Base-by-base conservation (phyloP, 768 basidiomycete genomes). In the Boletus patriciae region DNA sequence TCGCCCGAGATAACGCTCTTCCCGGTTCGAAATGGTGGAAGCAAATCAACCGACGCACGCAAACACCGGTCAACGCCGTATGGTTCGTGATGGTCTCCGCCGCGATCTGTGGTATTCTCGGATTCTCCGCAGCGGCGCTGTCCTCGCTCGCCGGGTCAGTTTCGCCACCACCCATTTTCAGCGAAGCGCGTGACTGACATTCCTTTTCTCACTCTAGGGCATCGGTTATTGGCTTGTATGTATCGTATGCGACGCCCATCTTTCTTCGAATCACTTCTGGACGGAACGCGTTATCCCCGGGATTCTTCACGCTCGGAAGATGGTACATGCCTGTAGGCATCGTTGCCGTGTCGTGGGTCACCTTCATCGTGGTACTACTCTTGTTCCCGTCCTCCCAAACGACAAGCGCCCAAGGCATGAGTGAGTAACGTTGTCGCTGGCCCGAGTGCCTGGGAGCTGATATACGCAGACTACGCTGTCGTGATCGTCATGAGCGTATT, bases 1-100 rank as follows among this genome's bases (percentile, higher is more conserved):
- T 89, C 66, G 86, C 87, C 18, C 74, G 87, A 37, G 88, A 90
- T 62, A 83, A 87, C 54, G 87, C 87, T 7, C 77, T 90, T 12
- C 88, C 87, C 8, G 87, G 87, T 6, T 88, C 88, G 36, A 78
- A 77, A 25, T 85, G 78, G 77, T 87, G 85, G 87, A 87, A 87
- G 63, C 74, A 69, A 52, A 79, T 90, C 52, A 85, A 85, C 58
- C 66, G 54, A 6, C 65, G 66, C 59, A 87, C 87, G 1, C 82
- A 82, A 63, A 89, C 88, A 7, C 87, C 87, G 0, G 86, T 88
- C 13, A 83, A 88, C 57, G 87, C 87, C 3, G 88, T 87, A 6
- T 90, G 87, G 88, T 76, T 89, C 44, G 87, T 88, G 25, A 85
- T 88, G 73, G 68, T 70, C 34, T 66, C 72, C 41, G 69, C 87